Conservation (phyloP, 2,329 filamentous ascomycete species). For the Fusarium sp. region DNA sequence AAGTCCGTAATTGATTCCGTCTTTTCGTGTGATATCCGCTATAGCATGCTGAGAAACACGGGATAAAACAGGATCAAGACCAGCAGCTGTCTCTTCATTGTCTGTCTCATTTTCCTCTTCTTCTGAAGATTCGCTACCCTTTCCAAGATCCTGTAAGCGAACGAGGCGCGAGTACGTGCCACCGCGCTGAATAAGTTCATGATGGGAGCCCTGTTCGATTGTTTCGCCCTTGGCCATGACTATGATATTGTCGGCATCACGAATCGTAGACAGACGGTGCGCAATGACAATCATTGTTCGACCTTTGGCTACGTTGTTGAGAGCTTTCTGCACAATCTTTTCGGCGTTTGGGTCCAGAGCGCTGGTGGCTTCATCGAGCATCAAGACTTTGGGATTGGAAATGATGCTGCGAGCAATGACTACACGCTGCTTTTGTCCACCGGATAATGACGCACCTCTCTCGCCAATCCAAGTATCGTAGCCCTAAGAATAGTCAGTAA, state of each 20-base stretch:
- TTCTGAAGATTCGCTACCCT: constrained; percentile 18
- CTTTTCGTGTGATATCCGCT: constrained; percentile 10
- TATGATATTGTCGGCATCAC: constrained; percentile 73
- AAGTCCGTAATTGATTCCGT: constrained; percentile 43
- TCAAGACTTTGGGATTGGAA: constrained; percentile 70
- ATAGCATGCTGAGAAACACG: constrained; percentile 41
- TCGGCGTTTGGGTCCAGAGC: constrained; percentile 63
- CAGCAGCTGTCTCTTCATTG: constrained; percentile 55
- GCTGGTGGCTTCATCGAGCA: constrained; percentile 77
- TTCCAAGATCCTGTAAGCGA: constrained; percentile 54
- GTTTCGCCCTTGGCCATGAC: constrained; percentile 70
- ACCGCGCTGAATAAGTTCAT: constrained; percentile 61
- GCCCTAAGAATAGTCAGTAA: constrained; percentile 49
- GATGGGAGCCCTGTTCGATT: constrained; percentile 72
- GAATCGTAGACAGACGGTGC: constrained; percentile 69
- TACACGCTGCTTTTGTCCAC: constrained; percentile 75
- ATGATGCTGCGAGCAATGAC: constrained; percentile 76
- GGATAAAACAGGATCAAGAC: constrained; percentile 43
- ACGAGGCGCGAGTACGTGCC: constrained; percentile 67
- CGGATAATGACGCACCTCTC: constrained; percentile 72
- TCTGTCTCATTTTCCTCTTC: constrained; percentile 35
- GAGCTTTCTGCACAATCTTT: constrained; percentile 66
- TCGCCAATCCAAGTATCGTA: constrained; percentile 74
- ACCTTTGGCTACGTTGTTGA: constrained; percentile 65
- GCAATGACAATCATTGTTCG: constrained; percentile 76